Percentiles rank a stretch among this genome's conserved stretches.
These are phyloP conservation scores for Rhizoctonia solani DNA, from an alignment of 1,284 basidiomycete species.

Conservation along the genomic window DNA sequence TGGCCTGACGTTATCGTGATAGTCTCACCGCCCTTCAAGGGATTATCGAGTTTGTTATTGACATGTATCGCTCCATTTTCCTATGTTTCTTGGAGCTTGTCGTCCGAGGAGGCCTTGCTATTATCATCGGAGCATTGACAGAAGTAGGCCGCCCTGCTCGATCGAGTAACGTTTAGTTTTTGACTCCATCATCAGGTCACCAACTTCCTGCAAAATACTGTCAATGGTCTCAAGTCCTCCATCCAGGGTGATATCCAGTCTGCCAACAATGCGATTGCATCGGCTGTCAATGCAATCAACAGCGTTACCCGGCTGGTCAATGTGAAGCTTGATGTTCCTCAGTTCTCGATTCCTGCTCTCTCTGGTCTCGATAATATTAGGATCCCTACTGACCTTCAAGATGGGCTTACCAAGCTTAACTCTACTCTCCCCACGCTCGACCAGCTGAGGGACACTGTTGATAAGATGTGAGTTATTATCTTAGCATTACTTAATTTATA, in stretches of 20 bases:
- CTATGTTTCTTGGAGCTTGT: constrained; percentile 91
- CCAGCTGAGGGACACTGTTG: constrained; percentile 73
- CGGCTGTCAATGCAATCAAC: constrained; percentile 69
- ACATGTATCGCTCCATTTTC: constrained; percentile 88
- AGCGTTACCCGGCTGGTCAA: constrained; percentile 67
- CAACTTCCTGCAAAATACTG: constrained; percentile 62
- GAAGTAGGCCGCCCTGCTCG: constrained; percentile 58
- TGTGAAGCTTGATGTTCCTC: constrained; percentile 63
- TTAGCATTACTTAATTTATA: neutral
- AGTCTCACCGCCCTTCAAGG: constrained; percentile 78
- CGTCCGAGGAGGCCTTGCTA: constrained; percentile 76
- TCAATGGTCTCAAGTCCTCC: constrained; percentile 61
- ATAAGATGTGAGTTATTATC: constrained; percentile 62
- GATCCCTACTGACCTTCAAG: constrained; percentile 79
- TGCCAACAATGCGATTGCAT: constrained; percentile 71
- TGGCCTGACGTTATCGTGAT: constrained; percentile 39
- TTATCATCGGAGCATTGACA: constrained; percentile 80
- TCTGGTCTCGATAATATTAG: constrained; percentile 74
- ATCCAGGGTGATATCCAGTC: constrained; percentile 73
- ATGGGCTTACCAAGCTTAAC: constrained; percentile 75
- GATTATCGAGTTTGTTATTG: constrained; percentile 89
- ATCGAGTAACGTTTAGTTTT: constrained; percentile 2
- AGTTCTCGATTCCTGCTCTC: constrained; percentile 73
- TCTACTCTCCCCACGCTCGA: constrained; percentile 77
- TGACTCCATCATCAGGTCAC: constrained; percentile 59